phyloP scores from a whole-genome alignment of 2,329 filamentous ascomycete genomes.

The Verticillium albo-atrum region DNA sequence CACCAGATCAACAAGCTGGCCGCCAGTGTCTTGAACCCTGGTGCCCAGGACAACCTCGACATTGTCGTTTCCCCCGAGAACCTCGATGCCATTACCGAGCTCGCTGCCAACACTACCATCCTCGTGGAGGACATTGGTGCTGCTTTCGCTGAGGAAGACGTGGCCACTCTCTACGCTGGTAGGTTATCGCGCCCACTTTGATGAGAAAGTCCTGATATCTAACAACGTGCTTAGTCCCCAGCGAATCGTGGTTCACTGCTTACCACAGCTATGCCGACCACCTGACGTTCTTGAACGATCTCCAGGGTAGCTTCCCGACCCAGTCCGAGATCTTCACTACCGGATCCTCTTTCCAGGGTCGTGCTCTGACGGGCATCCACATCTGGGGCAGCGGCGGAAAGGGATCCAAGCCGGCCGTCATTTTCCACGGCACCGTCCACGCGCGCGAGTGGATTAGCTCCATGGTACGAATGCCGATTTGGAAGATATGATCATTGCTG shows the following conservation, averaged over 20 bases:
- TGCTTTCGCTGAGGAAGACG: slow-evolving; percentile 23
- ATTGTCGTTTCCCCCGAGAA: slow-evolving; percentile 19
- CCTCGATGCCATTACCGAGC: slow-evolving; percentile 13
- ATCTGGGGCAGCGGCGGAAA: slow-evolving; percentile 36
- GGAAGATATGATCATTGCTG: no score
- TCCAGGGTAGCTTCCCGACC: slow-evolving; percentile 34
- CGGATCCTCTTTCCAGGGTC: slow-evolving; percentile 39
- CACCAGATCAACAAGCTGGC: slow-evolving; percentile 9
- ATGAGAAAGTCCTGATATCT: slow-evolving; percentile 2
- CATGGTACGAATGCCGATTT: slow-evolving; percentile 27
- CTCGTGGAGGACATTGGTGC: slow-evolving; percentile 18
- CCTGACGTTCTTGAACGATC: slow-evolving; percentile 35
- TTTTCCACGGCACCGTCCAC: slow-evolving; percentile 47
- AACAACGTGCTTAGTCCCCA: slow-evolving; percentile 17
- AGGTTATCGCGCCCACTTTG: slow-evolving; percentile 12
- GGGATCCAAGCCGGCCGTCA: slow-evolving; percentile 41
- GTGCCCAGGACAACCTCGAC: slow-evolving; percentile 18
- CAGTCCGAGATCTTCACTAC: slow-evolving; percentile 42
- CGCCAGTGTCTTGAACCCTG: slow-evolving; percentile 11
- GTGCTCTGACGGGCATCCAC: slow-evolving; percentile 54
- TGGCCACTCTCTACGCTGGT: slow-evolving; percentile 6
- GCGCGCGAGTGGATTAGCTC: slow-evolving; percentile 49
- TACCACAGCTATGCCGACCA: slow-evolving; percentile 50
- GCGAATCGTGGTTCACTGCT: slow-evolving; percentile 40
- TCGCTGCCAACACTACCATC: slow-evolving; percentile 16